Evolutionary conservation across 2,329 filamentous ascomycete species (phyloP).

Genomic region (Knufia fluminis): DNA sequence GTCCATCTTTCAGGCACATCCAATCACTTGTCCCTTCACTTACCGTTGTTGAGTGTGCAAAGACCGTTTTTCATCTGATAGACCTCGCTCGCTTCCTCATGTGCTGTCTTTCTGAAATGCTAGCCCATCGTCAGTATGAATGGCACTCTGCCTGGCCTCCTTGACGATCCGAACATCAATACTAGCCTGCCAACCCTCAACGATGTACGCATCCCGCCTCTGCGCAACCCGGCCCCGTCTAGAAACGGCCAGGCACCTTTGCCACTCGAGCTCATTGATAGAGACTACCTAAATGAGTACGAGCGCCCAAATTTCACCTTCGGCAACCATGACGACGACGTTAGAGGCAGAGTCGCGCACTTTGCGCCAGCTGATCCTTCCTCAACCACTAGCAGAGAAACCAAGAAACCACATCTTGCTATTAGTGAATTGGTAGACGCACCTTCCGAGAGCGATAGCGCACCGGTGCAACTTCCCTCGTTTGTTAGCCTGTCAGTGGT

Average conservation of each 20-base stretch:
- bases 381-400: conserved; percentile 16
- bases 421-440: conserved; percentile 30
- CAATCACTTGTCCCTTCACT: conserved; percentile 2
- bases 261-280: conserved; percentile 35
- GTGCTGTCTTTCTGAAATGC: conserved; percentile 12
- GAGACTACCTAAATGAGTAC: conserved; percentile 29
- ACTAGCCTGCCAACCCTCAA: conserved; percentile 35
- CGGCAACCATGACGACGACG: conserved; percentile 13
- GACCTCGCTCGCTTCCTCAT: background rate
- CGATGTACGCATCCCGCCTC: conserved; percentile 38
- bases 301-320: conserved; percentile 7
- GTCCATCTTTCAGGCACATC: background rate
- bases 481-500: conserved; percentile 41
- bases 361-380: background rate
- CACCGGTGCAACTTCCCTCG: conserved; percentile 31
- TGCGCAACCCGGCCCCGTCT: conserved; percentile 38
- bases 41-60: background rate
- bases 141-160: conserved; percentile 25
- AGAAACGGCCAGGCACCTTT: conserved; percentile 33
- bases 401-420: conserved; percentile 23
- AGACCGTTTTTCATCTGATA: background rate
- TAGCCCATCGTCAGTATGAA: conserved; percentile 20
- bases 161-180: conserved; percentile 33
- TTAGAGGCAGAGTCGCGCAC: conserved; percentile 1
- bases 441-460: conserved; percentile 29